Base-by-base conservation (phyloP, 441 rosid species). In the Populus trichocarpa region DNA sequence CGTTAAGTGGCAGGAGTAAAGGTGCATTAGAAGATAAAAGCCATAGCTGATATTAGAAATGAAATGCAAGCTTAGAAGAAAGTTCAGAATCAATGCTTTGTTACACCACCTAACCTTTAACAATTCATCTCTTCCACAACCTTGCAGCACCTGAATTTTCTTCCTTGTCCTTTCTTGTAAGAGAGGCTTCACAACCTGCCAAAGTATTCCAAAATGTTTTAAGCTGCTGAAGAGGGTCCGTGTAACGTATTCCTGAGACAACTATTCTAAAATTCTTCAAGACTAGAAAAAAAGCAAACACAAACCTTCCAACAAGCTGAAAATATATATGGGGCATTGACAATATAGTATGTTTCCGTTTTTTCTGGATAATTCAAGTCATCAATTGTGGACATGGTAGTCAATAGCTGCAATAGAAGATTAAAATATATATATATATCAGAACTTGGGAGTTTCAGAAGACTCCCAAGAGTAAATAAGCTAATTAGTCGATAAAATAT, bases 251-350 rank as follows among this genome's bases (percentile, higher is more conserved):
- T 26, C n/a, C 23, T 10, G 16, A n/a, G 26, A 3, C 40, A 14
- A 46, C 5, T 0, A 12, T 63, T 63, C 26, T 63, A 20, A 6
- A 26, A 67, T 69, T 4, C 5, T 13, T 61, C 63, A 59, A n/a
- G 22, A 25, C 53, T 20, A n/a, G 70, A 69, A 23, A 73, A 35
- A 78, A 46, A 13, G 18, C 26, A 70, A 77, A 71, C 67, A 68
- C 82, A 76, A 82, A 95, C 97, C 97, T 93, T 96, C 99, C 99
- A 96, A 80, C 98, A 96, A 30, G 97, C 98, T 22, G 98, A 96
- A 81, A 96, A 96, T 84, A 96, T 83, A 75, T 91, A 92, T 13
- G 98, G 99, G 70, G 79, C 94, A 71, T 96, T 96, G 61, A 87
- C 98, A 70, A 94, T 86, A 82, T 89, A 96, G 81, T 96, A 96